phyloP scores from a whole-genome alignment of 495 filamentous ascomycete genomes.

The Staphylotrichum tortipilum region DNA sequence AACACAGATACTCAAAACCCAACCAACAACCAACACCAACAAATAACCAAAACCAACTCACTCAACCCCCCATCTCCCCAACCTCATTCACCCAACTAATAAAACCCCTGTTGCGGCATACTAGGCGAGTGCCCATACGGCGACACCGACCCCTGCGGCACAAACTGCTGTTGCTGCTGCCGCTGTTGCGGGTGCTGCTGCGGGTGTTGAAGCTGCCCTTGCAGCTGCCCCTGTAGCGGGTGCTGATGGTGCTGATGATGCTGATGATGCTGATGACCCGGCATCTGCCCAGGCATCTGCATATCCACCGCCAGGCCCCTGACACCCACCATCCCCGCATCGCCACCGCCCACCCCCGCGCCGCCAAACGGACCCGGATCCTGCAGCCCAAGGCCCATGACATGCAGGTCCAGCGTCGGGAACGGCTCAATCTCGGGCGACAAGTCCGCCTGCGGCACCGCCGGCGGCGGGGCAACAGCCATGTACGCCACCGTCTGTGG shows the following conservation, averaged over 20 bases:
- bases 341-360: conserved; percentile 9
- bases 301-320: no score
- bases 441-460: conserved; percentile 4
- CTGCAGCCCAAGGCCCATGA: conserved; percentile 35
- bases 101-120: conserved; percentile 26
- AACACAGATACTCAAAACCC: not conserved
- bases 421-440: conserved; percentile 28
- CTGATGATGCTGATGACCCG: no score
- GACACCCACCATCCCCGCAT: conserved; percentile 1
- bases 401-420: conserved; percentile 25
- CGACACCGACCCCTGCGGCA: conserved; percentile 34
- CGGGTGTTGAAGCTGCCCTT: conserved; percentile 21
- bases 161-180: conserved; percentile 22
- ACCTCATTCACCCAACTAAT: conserved; percentile 11
- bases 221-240: not conserved
- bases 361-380: conserved; percentile 18
- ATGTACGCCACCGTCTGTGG: not conserved
- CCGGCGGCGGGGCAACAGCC: not conserved
- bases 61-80: not conserved
- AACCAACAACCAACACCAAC: not conserved
- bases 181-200: not conserved
- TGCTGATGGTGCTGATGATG: not conserved
- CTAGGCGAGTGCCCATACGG: conserved; percentile 36
- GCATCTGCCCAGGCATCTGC: no score
- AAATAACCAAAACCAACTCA: not conserved